Evolutionary conservation across 805 yeast genomes (phyloP), one percentile per base, ranked within the genome.

Genomic region (Candida maltosa): DNA sequence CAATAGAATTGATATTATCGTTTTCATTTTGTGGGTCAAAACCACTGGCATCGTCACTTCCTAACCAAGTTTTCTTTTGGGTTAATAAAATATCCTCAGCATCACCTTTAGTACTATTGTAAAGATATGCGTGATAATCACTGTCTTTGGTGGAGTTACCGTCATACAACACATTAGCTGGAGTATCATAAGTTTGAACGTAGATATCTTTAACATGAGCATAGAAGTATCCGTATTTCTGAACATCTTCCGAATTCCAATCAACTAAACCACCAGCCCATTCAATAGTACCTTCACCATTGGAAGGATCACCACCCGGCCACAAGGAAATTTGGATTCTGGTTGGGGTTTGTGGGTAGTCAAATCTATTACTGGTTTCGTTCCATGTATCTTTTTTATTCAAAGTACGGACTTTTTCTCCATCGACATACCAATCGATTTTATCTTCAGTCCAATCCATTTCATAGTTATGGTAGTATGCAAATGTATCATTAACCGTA

Each of bases 231-330:
- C 97, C 96, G 34, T 80, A 75, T 38, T 83, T 66, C 41, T 68
- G 50, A 39, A 88, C 75, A 59, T 87, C 96, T 3, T 69, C 55
- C 10, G 89, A 73, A 56, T 82, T 61, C 97, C 97, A 89, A 65
- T 86, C 69, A 42, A 89, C 78, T 19, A 44, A 67, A 63, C 97
- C 97, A 62, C 96, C 96, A 24, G 95, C 85, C 89, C 89, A 88
- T 38, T 70, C 83, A 42, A 75, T 69, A 10, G 88, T 82, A 68
- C 89, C 89, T 18, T 50, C 44, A 16, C 73, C 75, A 49, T 70
- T 73, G 20, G 67, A 49, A 7, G 72, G 43, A 42, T 62, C 70
- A 58, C 88, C 89, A 65, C 76, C 89, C 2, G 91, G 87, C 91
- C 91, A 83, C 38, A 83, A 54, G 4, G 89, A 83, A 34, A 82